Conservation (phyloP, 331 rosid species). For the Quercus tomentella region DNA sequence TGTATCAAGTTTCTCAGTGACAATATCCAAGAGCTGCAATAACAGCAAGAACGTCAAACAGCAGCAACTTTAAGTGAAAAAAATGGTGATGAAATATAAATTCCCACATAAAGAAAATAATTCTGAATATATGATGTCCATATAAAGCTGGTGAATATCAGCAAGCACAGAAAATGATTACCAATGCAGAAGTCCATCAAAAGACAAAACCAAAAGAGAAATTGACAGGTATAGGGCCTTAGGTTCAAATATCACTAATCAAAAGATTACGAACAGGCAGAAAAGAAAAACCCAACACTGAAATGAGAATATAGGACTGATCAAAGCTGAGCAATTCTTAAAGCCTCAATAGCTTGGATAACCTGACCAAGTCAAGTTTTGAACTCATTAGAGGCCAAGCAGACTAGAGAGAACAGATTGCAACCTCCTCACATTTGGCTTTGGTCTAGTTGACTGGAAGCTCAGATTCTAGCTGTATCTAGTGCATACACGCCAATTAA, state of each 20-base stretch:
- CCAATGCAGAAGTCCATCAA: not conserved
- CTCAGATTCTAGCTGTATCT: not conserved
- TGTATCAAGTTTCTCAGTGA: conserved; percentile 78
- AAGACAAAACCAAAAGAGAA: not conserved
- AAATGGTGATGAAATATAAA: not conserved
- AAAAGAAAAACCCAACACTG: not conserved
- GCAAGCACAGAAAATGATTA: not conserved
- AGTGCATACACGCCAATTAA: not conserved
- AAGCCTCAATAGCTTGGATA: not conserved
- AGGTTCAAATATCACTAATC: not conserved
- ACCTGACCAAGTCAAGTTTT: not conserved
- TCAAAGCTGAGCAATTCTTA: not conserved
- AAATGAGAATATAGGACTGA: not conserved
- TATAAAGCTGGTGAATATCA: not conserved
- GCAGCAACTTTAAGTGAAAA: conserved; percentile 20
- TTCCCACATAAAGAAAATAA: conserved; percentile 2
- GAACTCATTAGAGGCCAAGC: not conserved
- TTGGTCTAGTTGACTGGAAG: not conserved
- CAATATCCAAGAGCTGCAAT: conserved; percentile 80
- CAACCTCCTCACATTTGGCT: not conserved
- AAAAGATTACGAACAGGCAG: not conserved
- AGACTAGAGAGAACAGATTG: not conserved
- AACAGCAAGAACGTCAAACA: conserved; percentile 11
- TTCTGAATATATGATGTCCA: not conserved
- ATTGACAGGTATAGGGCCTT: not conserved